These are phyloP conservation scores for Hanseniaspora sp. DNA, from an alignment of 1,139 yeast species.

Conservation along the genomic window DNA sequence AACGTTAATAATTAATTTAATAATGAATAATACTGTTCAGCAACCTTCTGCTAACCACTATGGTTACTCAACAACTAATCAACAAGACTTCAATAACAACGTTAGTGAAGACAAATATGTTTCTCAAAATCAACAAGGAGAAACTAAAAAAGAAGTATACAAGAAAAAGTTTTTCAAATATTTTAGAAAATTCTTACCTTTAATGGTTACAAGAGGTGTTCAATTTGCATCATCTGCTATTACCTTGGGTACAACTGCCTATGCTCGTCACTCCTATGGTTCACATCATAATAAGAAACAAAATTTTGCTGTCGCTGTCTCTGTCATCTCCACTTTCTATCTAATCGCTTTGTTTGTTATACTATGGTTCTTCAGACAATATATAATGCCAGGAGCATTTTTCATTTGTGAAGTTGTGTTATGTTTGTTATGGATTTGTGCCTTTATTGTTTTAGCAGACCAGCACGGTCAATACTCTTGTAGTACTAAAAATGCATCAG, in stretches of 20 bases:
- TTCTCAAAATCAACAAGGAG: not conserved
- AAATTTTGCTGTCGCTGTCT: conserved; percentile 24
- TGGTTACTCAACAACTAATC: not conserved
- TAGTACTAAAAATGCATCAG: not conserved
- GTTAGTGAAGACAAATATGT: not conserved
- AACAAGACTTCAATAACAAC: not conserved
- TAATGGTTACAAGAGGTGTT: conserved; percentile 13
- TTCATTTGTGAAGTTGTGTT: conserved; percentile 22
- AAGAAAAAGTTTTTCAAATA: not conserved
- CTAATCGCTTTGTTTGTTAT: conserved; percentile 18
- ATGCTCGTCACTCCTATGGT: conserved; percentile 19
- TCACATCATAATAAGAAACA: conserved; percentile 20
- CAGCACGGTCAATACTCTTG: conserved; percentile 12
- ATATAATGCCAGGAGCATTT: conserved; percentile 22
- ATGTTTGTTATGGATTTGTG: conserved; percentile 24
- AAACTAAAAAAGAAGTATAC: not conserved
- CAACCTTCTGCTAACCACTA: too few relatives aligned
- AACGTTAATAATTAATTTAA: too few relatives aligned
- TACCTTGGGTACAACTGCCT: conserved; percentile 23
- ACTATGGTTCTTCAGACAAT: conserved; percentile 18
- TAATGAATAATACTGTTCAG: too few relatives aligned
- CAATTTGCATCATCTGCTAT: conserved; percentile 23
- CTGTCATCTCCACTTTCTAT: conserved; percentile 24
- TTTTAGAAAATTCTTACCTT: conserved; percentile 1
- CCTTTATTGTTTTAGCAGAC: conserved; percentile 25